phyloP scores from a whole-genome alignment of 2,329 filamentous ascomycete species.

The Epichloe elymi region DNA sequence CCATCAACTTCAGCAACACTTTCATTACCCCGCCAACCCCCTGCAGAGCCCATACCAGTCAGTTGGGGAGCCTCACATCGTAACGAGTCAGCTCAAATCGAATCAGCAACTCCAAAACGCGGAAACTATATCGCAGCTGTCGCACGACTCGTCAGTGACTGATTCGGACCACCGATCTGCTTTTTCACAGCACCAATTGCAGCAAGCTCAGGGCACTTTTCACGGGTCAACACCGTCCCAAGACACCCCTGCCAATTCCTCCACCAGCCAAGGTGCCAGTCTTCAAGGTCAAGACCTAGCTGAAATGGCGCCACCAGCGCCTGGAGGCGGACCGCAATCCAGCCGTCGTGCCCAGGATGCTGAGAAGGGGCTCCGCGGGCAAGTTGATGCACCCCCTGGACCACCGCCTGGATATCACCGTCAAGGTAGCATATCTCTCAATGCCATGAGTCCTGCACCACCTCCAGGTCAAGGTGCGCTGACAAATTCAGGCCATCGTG shows the following conservation, averaged over 20 bases:
- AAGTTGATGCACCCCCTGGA: slow-evolving; percentile 31
- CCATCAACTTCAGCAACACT: slow-evolving; percentile 17
- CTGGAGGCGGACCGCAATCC: slow-evolving; percentile 28
- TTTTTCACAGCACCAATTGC: slow-evolving; percentile 30
- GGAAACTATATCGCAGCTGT: slow-evolving; percentile 49
- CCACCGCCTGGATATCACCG: slow-evolving; percentile 41
- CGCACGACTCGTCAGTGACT: slow-evolving; percentile 43
- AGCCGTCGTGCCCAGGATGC: slow-evolving; percentile 35
- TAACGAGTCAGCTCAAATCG: slow-evolving; percentile 22
- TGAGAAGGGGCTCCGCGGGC: slow-evolving; percentile 31
- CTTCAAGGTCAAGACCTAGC: slow-evolving; percentile 19
- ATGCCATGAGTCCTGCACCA: slow-evolving; percentile 29
- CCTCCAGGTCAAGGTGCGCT: slow-evolving; percentile 18
- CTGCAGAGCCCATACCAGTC: slow-evolving; percentile 20
- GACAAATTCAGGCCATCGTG: slow-evolving; percentile 26
- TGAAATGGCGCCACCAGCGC: slow-evolving; percentile 31
- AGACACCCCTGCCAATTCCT: slow-evolving; percentile 10
- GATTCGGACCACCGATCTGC: slow-evolving; percentile 33
- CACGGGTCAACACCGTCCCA: slow-evolving; percentile 23
- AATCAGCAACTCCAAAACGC: slow-evolving; percentile 30
- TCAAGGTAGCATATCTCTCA: slow-evolving; percentile 32
- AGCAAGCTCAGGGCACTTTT: slow-evolving; percentile 29
- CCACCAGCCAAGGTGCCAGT: not conserved
- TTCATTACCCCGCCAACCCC: slow-evolving; percentile 8
- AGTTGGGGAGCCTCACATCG: slow-evolving; percentile 21